phyloP scores from a whole-genome alignment of 2,329 filamentous ascomycete species.

The Dichotomopilus funicola region DNA sequence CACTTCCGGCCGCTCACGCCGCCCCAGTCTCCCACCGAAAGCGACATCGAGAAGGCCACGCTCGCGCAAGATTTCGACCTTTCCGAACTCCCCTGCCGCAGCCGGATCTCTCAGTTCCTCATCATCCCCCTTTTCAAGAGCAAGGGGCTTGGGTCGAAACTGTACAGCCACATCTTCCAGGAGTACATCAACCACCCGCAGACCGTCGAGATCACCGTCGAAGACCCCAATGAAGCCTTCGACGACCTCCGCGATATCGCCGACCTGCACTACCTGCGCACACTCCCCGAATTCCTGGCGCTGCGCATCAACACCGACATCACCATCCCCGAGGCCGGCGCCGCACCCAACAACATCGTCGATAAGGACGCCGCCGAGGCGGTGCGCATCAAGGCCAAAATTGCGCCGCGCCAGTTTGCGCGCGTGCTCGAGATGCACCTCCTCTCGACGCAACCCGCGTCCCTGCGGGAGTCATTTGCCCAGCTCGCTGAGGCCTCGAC shows the following conservation, averaged over 20 bases:
- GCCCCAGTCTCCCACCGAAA: conserved; percentile 33
- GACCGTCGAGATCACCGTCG: conserved; percentile 80
- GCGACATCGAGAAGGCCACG: conserved; percentile 35
- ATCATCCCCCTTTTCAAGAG: conserved; percentile 83
- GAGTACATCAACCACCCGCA: conserved; percentile 60
- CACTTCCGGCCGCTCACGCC: conserved; percentile 45
- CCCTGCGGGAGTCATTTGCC: conserved; percentile 37
- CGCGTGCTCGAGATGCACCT: conserved; percentile 71
- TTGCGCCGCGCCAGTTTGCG: conserved; percentile 68
- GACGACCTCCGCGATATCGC: conserved; percentile 71
- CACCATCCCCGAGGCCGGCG: conserved; percentile 42
- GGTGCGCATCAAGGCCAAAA: conserved; percentile 60
- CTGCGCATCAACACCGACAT: conserved; percentile 50
- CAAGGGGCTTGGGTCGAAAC: conserved; percentile 67
- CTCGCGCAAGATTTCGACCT: conserved; percentile 44
- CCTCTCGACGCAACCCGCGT: conserved; percentile 51
- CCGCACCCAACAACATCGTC: conserved; percentile 49
- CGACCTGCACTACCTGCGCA: conserved; percentile 61
- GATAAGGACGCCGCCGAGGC: conserved; percentile 48
- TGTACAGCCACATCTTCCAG: conserved; percentile 76
- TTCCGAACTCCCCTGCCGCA: conserved; percentile 63
- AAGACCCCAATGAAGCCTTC: conserved; percentile 86
- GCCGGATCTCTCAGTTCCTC: conserved; percentile 88
- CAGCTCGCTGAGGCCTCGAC: no score
- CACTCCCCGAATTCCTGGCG: conserved; percentile 49